Evolutionary conservation across 73 alveolate genomes (phyloP).

Genomic region (Urostyla sp.): DNA sequence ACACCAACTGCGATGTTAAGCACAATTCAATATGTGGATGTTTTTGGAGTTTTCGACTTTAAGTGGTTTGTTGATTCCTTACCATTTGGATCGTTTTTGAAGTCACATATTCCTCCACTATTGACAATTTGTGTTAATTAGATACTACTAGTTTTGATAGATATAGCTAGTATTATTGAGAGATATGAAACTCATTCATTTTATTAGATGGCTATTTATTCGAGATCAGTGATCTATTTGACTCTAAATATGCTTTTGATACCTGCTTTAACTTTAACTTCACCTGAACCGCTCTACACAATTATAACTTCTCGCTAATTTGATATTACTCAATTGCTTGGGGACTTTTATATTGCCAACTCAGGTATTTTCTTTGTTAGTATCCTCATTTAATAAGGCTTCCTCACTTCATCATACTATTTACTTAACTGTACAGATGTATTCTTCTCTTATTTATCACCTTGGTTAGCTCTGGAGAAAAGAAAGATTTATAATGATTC

Average conservation of each 20-base stretch:
- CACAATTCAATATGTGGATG: slow-evolving; percentile 70
- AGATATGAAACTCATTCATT: slow-evolving; percentile 89
- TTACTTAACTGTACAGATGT: slow-evolving; percentile 88
- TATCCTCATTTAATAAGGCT: slow-evolving; percentile 85
- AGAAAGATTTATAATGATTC: slow-evolving; percentile 86
- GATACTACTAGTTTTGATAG: slow-evolving; percentile 80
- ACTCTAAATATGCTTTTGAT: slow-evolving; percentile 89
- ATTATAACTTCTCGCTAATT: slow-evolving; percentile 73
- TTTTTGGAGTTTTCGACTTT: slow-evolving; percentile 69
- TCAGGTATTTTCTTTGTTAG: slow-evolving; percentile 89
- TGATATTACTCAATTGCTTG: slow-evolving; percentile 77
- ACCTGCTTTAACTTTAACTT: slow-evolving; percentile 91
- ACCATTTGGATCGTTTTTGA: slow-evolving; percentile 75
- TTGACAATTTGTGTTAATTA: slow-evolving; percentile 81
- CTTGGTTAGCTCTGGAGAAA: slow-evolving; percentile 84
- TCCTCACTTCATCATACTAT: slow-evolving; percentile 81
- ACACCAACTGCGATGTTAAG: slow-evolving; percentile 94
- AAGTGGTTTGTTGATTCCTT: slow-evolving; percentile 55
- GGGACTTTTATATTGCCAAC: slow-evolving; percentile 79
- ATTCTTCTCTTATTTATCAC: slow-evolving; percentile 79
- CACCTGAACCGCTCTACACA: slow-evolving; percentile 72
- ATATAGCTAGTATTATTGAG: slow-evolving; percentile 85
- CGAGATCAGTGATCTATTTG: slow-evolving; percentile 84
- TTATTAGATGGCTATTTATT: slow-evolving; percentile 84
- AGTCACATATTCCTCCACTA: slow-evolving; percentile 88